Base-by-base conservation (phyloP, 352 stramenopile genomes). In the Pythium plurisporium region DNA sequence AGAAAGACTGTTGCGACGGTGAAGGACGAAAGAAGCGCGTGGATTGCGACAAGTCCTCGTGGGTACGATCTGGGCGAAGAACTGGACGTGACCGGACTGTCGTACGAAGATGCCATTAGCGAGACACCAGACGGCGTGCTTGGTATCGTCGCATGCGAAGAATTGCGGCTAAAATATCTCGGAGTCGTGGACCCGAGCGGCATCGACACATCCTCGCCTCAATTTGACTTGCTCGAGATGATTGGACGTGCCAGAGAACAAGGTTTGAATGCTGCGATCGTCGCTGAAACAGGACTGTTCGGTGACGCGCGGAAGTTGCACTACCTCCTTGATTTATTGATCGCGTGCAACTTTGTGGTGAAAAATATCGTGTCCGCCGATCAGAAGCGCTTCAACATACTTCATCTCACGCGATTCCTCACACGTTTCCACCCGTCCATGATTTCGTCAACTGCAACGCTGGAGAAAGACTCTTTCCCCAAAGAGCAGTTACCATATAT, bases 311-410 rank as follows among this genome's bases (percentile, higher is more conserved):
- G 79, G 10, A 89, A 91, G 55, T 62, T 92, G 7, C 82, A 94
- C 44, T 91, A 94, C 56, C 53, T 91, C n/a, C 64, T 94, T 19
- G 82, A 94, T 51, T 67, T 89, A 55, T 59, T 94, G n/a, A 70
- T 92, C 38, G 76, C 57, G 27, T 64, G 61, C 19, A 76, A 74
- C 9, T 79, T 79, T 38, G 69, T 89, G 23, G 70, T 73, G 17
- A 94, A 94, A 55, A 89, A 90, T 43, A 92, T 92, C 34, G 69
- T 94, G 37, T 82, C 71, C 7, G 64, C 80, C 23, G 68, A 88
- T 11, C 74, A 82, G 17, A 70, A 70, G 44, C 74, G 84, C 23
- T 94, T 92, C 67, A 94, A 92, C 29, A 89, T 91, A 15, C 59
- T 94, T 30, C 82, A 94, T 34, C 67, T 94, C 40, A 69, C 66